These are phyloP conservation scores for Russula earlei DNA, from an alignment of 768 basidiomycete genomes.

Conservation along the genomic window DNA sequence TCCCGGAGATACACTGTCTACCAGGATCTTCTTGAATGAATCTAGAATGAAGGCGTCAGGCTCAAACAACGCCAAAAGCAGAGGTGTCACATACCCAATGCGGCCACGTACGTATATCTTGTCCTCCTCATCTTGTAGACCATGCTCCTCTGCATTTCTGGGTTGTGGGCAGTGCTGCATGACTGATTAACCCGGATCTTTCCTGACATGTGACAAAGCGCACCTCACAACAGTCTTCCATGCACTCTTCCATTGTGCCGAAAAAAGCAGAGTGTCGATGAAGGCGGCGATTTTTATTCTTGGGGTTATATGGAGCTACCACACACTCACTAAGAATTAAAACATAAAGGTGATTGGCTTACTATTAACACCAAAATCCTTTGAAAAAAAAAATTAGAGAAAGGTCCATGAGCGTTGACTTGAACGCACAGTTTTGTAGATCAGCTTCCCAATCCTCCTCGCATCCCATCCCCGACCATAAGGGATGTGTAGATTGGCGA, in stretches of 20 bases:
- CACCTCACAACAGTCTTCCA: constrained; percentile 58
- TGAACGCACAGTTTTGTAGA: constrained; percentile 44
- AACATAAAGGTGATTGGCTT: constrained; percentile 27
- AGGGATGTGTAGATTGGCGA: constrained; percentile 44
- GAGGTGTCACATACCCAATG: not conserved
- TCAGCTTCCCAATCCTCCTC: constrained; percentile 43
- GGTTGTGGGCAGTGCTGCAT: constrained; percentile 46
- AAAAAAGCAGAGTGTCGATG: constrained; percentile 60
- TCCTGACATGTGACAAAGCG: not conserved
- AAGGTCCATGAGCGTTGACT: not conserved
- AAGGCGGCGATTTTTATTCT: constrained; percentile 48
- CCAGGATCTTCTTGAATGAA: constrained; percentile 55
- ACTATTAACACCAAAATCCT: constrained; percentile 46
- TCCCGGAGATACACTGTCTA: constrained; percentile 50
- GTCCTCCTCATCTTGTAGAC: constrained; percentile 44
- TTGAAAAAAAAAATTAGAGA: constrained; percentile 20
- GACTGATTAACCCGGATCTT: not conserved
- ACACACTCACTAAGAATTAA: not conserved
- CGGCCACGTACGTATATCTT: constrained; percentile 40
- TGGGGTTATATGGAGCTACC: constrained; percentile 50
- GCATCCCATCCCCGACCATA: constrained; percentile 56
- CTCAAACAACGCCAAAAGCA: not conserved
- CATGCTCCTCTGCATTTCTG: constrained; percentile 44
- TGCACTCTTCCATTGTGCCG: constrained; percentile 44
- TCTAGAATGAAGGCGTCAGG: constrained; percentile 23